phyloP scores from a whole-genome alignment of 2,329 filamentous ascomycete genomes.

The Grosmannia penicillata region DNA sequence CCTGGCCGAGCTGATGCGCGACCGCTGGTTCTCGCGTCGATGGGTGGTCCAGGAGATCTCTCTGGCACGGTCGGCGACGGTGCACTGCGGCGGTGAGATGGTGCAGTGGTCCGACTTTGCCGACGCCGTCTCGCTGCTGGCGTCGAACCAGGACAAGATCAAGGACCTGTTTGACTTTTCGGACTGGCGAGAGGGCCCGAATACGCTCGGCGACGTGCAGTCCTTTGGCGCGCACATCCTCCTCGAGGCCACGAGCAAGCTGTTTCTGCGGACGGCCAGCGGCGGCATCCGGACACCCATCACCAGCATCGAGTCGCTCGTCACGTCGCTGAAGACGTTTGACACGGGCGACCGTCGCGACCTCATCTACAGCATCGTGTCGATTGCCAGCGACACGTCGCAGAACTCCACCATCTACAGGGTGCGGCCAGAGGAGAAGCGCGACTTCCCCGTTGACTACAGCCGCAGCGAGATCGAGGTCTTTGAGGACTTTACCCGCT shows the following conservation, averaged over 20 bases:
- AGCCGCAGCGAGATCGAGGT: not conserved
- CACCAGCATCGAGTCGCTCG: not conserved
- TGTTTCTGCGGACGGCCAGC: not conserved
- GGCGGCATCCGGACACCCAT: not conserved
- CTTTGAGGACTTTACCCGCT: not conserved
- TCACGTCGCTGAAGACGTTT: not conserved
- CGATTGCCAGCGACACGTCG: not conserved
- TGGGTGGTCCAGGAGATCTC: not conserved
- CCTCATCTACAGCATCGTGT: not conserved
- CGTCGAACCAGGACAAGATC: not conserved
- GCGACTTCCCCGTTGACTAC: no score
- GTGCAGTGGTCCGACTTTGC: not conserved
- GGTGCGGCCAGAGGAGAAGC: no score
- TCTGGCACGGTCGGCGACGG: not conserved
- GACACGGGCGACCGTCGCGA: not conserved
- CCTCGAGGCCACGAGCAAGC: not conserved
- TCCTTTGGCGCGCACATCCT: not conserved
- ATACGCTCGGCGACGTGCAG: not conserved
- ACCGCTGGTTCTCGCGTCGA: not conserved
- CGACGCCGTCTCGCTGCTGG: not conserved
- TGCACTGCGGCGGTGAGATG: not conserved
- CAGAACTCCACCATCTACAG: no score
- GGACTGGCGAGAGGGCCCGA: no score
- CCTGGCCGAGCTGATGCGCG: not conserved
- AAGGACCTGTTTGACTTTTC: not conserved